Conservation (phyloP, 140 eudicot species). For the Senecio squalidus region DNA sequence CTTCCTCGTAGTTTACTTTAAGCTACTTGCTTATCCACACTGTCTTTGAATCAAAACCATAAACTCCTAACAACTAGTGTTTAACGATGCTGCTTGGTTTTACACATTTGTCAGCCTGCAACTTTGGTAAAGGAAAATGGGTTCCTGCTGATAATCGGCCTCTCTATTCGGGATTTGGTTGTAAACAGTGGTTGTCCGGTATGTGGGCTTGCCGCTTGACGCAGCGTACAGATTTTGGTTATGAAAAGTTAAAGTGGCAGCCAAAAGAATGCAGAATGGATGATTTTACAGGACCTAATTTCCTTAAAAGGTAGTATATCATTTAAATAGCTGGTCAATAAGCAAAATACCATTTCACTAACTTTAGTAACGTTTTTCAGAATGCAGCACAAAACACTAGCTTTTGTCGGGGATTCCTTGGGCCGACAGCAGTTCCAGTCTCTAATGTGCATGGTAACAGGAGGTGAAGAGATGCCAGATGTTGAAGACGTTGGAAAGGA, state of each 20-base stretch:
- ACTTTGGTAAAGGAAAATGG: conserved; percentile 84
- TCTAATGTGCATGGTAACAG: conserved; percentile 78
- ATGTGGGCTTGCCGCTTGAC: conserved; percentile 98
- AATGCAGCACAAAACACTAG: conserved; percentile 85
- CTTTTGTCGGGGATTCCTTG: conserved; percentile 83
- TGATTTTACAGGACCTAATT: conserved; percentile 50
- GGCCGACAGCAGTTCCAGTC: conserved; percentile 92
- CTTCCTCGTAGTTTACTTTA: too few relatives aligned
- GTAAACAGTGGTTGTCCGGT: conserved; percentile 84
- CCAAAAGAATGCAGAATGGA: conserved; percentile 82
- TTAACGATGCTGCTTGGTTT: background rate
- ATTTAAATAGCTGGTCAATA: background rate
- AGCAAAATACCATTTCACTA: conserved; percentile 4
- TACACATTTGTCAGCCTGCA: conserved; percentile 52
- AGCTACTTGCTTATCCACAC: too few relatives aligned
- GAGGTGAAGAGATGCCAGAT: conserved; percentile 56
- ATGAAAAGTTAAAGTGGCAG: conserved; percentile 74
- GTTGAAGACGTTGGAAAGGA: conserved; percentile 70
- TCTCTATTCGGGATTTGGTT: conserved; percentile 81
- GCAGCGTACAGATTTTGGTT: conserved; percentile 77
- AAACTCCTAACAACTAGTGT: too few relatives aligned
- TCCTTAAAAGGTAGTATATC: conserved; percentile 49
- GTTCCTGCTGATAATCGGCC: conserved; percentile 64
- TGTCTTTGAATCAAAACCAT: too few relatives aligned
- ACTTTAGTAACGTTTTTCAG: conserved; percentile 29